Base-by-base conservation (phyloP, 176 grass and related monocot genomes). In the Cymbopogon citratus region DNA sequence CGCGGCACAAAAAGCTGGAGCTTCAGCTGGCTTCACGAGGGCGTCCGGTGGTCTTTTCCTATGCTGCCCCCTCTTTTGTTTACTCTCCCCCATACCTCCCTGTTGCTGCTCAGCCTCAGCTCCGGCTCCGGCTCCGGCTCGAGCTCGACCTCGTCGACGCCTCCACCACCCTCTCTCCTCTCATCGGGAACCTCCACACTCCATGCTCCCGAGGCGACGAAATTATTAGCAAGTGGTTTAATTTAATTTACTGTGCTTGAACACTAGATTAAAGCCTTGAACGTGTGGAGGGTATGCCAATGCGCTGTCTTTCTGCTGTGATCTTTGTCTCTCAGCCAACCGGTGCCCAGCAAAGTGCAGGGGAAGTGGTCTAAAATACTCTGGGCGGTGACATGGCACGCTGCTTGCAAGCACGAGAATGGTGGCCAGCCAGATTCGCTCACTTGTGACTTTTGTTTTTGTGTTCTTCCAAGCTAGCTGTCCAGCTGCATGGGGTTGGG, bases 11-110 rank as follows among this genome's bases (percentile, higher is more conserved):
- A 46, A 77, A 48, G 78, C 39, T 36, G 71, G 63, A 36, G 21
- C 71, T 13, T 83, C 27, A 63, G 81, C 66, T 51, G 65, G 1
- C 39, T 80, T 73, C 76, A 85, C 63, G 70, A 80, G 31, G 26
- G 19, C 63, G 36, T 38, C n/a, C 11, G 52, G 68, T 85, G 87
- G 87, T 89, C 87, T 89, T 89, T 85, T 85, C 77, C 87, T 89
- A 89, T 71, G 82, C 43, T 85, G 87, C 69, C 24, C 69, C 41
- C 67, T 71, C 51, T 31, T 31, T 81, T 81, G 77, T 89, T 89
- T 89, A 81, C 52, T 76, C 52, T 63, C 64, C 33, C 77, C 87
- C 63, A 64, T 56, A 24, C 63, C 11, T n/a, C 27, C 12, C 12
- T 84, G 75, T 48, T 49, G 45, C 54, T 5, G 11, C 2, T 14